Evolutionary conservation across 2,329 filamentous ascomycete species (phyloP).

Genomic region (Neofusicoccum parvum): DNA sequence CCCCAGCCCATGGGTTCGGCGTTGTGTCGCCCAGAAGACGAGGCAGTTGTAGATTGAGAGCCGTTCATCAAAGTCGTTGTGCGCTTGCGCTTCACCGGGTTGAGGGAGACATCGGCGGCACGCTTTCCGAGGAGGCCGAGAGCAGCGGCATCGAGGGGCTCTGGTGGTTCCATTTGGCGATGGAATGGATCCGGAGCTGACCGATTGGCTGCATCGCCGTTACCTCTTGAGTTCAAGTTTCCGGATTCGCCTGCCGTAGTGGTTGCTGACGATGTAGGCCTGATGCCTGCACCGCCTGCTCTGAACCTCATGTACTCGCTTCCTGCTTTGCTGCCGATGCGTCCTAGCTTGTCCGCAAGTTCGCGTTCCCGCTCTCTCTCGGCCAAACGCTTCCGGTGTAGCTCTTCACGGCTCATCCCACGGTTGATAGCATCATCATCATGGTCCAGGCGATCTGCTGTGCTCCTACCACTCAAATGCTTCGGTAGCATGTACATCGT

Average conservation of each 20-base stretch:
- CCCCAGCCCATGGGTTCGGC: conserved; percentile 51
- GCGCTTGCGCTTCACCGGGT: conserved; percentile 48
- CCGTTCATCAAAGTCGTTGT: conserved; percentile 26
- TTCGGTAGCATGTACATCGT: conserved; percentile 47
- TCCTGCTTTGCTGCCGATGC: conserved; percentile 64
- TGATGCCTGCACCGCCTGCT: neutral
- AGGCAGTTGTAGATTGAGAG: conserved; percentile 30
- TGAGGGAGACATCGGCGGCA: conserved; percentile 45
- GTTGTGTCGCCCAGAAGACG: neutral
- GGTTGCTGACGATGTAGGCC: neutral
- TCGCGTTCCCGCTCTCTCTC: conserved; percentile 72
- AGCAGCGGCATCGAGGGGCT: conserved; percentile 34
- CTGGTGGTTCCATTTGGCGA: neutral
- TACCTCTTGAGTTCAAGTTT: conserved; percentile 2
- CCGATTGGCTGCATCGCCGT: neutral
- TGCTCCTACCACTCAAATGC: conserved; percentile 41
- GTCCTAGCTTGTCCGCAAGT: conserved; percentile 67
- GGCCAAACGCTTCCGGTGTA: conserved; percentile 64
- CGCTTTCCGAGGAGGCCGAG: conserved; percentile 48
- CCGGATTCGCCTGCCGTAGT: neutral
- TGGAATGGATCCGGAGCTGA: conserved; percentile 5
- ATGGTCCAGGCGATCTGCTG: conserved; percentile 67
- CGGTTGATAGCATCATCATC: conserved; percentile 59
- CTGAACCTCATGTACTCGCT: conserved; percentile 67
- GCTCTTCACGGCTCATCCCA: conserved; percentile 65